Evolutionary conservation across 73 alveolate species (phyloP), one percentile per base, ranked within the genome.

Genomic region (Durusdinium trenchii): DNA sequence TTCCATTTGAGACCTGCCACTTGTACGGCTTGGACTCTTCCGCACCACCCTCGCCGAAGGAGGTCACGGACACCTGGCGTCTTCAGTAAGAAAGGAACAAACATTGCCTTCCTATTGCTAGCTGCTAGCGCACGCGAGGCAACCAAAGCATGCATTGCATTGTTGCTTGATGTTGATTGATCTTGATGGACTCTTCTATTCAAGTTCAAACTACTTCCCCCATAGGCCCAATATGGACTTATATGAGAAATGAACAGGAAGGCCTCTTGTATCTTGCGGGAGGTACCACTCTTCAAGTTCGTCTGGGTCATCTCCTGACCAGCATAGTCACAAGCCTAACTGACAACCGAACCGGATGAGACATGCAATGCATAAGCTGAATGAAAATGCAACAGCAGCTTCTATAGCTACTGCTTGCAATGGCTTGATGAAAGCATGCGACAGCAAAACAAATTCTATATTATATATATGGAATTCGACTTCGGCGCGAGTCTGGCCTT

Each of bases 1-100:
- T 64, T 23, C 97, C 97, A 42, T 91, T 91, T 40, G 97, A 91
- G 75, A 67, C 97, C 97, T 91, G 97, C 97, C 97, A 91, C 97
- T 91, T 91, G 97, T 91, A 91, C 20, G 97, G 97, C 87, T 91
- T 67, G 60, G 64, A 86, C 57, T 50, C 97, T 69, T 69, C 97
- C 40, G 64, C 97, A 6, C 82, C 97, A 50, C 32, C 97, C 7
- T 75, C 97, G 23, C 78, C 97, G 45, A 91, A 76, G n/a, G 97
- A 47, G 23, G 61, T 48, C 16, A 69, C 97, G 46, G 64, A 86
- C 51, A 91, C 97, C 97, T 91, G 89, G 73, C 46, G 81, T 47
- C 4, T 32, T 61, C 18, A 18, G 60, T 42, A 0, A 45, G 23
- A 78, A 12, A 23, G 54, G 52, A 73, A 73, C 84, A 20, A 23